Conservation (phyloP, 345 rosid genomes). For the Rhizophora mangle region DNA sequence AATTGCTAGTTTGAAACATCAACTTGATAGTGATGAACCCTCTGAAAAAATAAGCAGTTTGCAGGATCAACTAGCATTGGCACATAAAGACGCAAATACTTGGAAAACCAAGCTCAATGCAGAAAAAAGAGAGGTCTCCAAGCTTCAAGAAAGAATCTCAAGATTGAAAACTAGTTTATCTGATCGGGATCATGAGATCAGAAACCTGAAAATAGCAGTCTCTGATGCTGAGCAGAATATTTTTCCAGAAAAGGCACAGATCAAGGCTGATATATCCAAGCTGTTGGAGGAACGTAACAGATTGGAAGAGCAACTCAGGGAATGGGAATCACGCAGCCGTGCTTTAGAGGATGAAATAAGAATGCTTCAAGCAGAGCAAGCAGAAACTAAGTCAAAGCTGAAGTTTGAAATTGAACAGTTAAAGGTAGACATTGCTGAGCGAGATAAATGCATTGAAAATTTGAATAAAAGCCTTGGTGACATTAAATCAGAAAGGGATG, state of each 20-base stretch:
- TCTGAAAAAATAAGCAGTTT: slow-evolving; percentile 18
- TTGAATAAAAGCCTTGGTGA: slow-evolving; percentile 43
- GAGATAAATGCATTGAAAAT: slow-evolving; percentile 26
- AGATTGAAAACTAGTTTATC: slow-evolving; percentile 33
- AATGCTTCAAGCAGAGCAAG: slow-evolving; percentile 34
- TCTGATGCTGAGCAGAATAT: slow-evolving; percentile 50
- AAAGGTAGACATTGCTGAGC: slow-evolving; percentile 38
- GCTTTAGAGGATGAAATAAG: slow-evolving; percentile 41
- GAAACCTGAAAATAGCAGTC: slow-evolving; percentile 37
- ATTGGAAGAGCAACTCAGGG: slow-evolving; percentile 42
- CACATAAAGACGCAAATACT: slow-evolving; percentile 19
- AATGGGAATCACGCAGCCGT: slow-evolving; percentile 36
- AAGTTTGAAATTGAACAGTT: slow-evolving; percentile 36
- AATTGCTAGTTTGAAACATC: slow-evolving; percentile 38
- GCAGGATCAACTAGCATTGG: slow-evolving; percentile 29
- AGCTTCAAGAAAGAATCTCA: slow-evolving; percentile 39
- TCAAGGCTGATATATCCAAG: slow-evolving; percentile 42
- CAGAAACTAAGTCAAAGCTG: slow-evolving; percentile 36
- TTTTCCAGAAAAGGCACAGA: slow-evolving; percentile 47
- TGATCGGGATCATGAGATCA: slow-evolving; percentile 35
- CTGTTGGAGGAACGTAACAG: slow-evolving; percentile 38
- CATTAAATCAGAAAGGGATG: slow-evolving; percentile 54
- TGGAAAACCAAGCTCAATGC: slow-evolving; percentile 30
- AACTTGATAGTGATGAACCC: slow-evolving; percentile 6
- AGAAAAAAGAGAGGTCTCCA: slow-evolving; percentile 42